Conservation (phyloP, 2,329 filamentous ascomycete genomes). For the Aspergillus spinulosporus region DNA sequence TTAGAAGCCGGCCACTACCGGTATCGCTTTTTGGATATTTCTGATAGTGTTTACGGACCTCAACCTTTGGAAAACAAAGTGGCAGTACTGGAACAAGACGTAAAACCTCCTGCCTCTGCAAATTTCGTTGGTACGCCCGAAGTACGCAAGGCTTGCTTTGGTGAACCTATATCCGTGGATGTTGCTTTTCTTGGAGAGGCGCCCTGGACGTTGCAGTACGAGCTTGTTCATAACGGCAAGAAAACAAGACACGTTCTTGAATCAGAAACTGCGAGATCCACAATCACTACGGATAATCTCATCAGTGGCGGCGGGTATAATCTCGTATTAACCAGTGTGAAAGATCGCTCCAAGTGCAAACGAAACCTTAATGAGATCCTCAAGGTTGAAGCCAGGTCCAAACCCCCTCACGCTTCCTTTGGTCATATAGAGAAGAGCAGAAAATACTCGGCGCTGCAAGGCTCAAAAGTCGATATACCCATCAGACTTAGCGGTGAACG, state of each 20-base stretch:
- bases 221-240: slow-evolving; percentile 85
- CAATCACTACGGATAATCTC: slow-evolving; percentile 73
- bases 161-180: slow-evolving; percentile 73
- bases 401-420: slow-evolving; percentile 83
- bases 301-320: slow-evolving; percentile 86
- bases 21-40: slow-evolving; percentile 79
- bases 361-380: slow-evolving; percentile 80
- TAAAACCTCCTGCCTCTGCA: slow-evolving; percentile 88
- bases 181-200: slow-evolving; percentile 76
- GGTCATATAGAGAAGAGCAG: slow-evolving; percentile 80
- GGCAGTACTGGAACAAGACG: slow-evolving; percentile 76
- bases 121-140: slow-evolving; percentile 60
- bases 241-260: slow-evolving; percentile 67
- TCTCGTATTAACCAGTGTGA: slow-evolving; percentile 78
- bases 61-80: slow-evolving; percentile 62
- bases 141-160: slow-evolving; percentile 71
- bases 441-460: slow-evolving; percentile 73
- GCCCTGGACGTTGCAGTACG: slow-evolving; percentile 89
- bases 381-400: slow-evolving; percentile 82
- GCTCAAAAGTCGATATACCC: slow-evolving; percentile 71
- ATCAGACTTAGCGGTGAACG: slow-evolving; percentile 80
- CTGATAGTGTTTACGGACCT: slow-evolving; percentile 76
- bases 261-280: slow-evolving; percentile 64
- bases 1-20: slow-evolving; percentile 78
- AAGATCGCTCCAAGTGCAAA: slow-evolving; percentile 83